phyloP scores from a whole-genome alignment of 2,329 filamentous ascomycete genomes.

The Monilinia polystroma region DNA sequence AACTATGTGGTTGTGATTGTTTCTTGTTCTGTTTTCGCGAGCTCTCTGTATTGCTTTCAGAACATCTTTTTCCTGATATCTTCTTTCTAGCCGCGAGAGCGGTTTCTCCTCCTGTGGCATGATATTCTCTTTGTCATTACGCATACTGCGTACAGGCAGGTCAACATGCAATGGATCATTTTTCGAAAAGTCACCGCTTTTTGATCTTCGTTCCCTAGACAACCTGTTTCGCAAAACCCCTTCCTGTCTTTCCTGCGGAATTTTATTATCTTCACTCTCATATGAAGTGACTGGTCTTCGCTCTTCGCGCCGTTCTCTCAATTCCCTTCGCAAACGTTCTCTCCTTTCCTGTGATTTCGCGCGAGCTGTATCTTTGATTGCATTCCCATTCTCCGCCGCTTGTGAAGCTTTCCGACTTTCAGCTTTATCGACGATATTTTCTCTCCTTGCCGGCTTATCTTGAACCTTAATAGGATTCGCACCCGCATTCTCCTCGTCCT shows the following conservation, averaged over 20 bases:
- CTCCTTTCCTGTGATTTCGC: slow-evolving; percentile 15
- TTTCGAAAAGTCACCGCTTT: slow-evolving; percentile 16
- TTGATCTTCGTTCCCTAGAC: slow-evolving; percentile 16
- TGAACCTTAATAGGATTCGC: not conserved
- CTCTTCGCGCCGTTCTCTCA: slow-evolving; percentile 15
- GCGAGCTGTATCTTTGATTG: not conserved
- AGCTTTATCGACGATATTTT: not conserved
- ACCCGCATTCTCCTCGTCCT: not conserved
- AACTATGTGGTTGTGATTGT: slow-evolving; percentile 17
- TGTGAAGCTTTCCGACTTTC: not conserved
- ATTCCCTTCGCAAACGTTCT: slow-evolving; percentile 19
- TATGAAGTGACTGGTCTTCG: slow-evolving; percentile 16
- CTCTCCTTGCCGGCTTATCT: not conserved
- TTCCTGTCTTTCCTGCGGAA: slow-evolving; percentile 12
- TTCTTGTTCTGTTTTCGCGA: slow-evolving; percentile 10
- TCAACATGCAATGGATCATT: slow-evolving; percentile 4
- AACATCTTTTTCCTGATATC: slow-evolving; percentile 15
- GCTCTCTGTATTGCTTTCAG: slow-evolving; percentile 16
- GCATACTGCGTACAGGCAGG: not conserved
- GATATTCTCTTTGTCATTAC: slow-evolving; percentile 17
- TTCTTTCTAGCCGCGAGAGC: slow-evolving; percentile 26
- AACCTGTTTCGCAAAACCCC: slow-evolving; percentile 5
- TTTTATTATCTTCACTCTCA: slow-evolving; percentile 16
- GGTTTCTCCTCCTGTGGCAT: slow-evolving; percentile 10
- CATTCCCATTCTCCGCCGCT: not conserved